Conservation (phyloP, 1,284 basidiomycete genomes). For the Anthracocystis setariae region DNA sequence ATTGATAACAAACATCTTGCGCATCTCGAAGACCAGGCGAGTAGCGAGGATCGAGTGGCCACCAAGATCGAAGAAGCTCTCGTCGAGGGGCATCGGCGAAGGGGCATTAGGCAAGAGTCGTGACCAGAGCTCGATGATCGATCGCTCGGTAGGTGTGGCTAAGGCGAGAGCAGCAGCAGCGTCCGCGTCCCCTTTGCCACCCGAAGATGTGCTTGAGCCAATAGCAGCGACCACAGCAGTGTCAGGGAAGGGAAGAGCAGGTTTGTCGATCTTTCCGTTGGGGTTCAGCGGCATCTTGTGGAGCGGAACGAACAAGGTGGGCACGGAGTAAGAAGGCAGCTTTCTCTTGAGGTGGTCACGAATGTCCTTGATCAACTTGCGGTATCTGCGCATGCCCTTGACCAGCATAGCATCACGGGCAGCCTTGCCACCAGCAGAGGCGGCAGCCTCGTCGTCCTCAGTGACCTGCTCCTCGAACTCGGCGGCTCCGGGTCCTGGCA, state of each 20-base stretch:
- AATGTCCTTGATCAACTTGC: constrained; percentile 85
- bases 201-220: constrained; percentile 14
- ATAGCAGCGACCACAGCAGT: constrained; percentile 76
- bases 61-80: constrained; percentile 97
- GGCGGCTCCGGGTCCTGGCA: constrained; percentile 80
- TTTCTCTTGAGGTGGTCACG: constrained; percentile 97
- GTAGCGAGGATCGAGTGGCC: constrained; percentile 99
- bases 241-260: constrained; percentile 97
- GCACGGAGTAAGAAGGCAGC: constrained; percentile 75
- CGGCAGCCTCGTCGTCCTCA: constrained; percentile 68
- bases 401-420: constrained; percentile 52
- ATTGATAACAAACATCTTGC: constrained; percentile 89
- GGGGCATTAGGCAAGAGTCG: constrained; percentile 84
- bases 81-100: constrained; percentile 82
- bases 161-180: constrained; percentile 51
- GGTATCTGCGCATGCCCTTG: constrained; percentile 67
- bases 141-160: constrained; percentile 78
- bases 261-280: constrained; percentile 99
- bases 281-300: constrained; percentile 97
- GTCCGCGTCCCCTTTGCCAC: constrained; percentile 19
- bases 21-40: constrained; percentile 93
- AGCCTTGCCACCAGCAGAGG: constrained; percentile 33
- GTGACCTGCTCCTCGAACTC: constrained; percentile 76
- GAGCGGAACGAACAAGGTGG: constrained; percentile 79
- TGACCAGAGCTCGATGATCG: constrained; percentile 81